Percentiles rank a stretch among this genome's conserved stretches.
These are phyloP conservation scores for Daldinia sp. DNA, from an alignment of 2,329 filamentous ascomycete species.

Conservation along the genomic window DNA sequence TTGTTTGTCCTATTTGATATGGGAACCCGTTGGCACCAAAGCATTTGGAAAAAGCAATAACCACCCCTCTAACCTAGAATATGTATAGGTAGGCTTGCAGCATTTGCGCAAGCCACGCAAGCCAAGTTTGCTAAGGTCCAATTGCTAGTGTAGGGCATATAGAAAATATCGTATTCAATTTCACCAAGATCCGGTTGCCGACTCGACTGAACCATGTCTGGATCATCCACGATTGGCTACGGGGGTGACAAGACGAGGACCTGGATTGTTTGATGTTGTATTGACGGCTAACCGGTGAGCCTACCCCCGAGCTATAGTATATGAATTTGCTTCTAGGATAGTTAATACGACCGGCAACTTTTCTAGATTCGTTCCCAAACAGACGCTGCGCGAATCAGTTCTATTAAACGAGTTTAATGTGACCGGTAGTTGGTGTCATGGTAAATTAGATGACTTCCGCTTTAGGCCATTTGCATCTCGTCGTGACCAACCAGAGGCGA, in stretches of 20 bases:
- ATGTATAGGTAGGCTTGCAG: conserved; percentile 12
- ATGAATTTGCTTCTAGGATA: conserved; percentile 34
- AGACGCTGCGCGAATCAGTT: conserved; percentile 25
- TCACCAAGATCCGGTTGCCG: conserved; percentile 13
- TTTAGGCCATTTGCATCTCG: conserved; percentile 47
- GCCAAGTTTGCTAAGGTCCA: conserved; percentile 22
- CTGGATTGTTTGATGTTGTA: conserved; percentile 36
- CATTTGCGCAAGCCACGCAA: conserved; percentile 27
- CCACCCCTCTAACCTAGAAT: background rate
- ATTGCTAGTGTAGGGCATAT: conserved; percentile 25
- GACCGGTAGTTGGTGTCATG: conserved; percentile 39
- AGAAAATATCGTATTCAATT: conserved; percentile 25
- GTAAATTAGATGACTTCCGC: conserved; percentile 44
- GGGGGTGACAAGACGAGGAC: conserved; percentile 19
- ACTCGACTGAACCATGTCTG: conserved; percentile 25
- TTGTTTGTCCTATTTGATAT: conserved; percentile 26
- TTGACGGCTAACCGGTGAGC: conserved; percentile 35
- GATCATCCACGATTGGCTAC: conserved; percentile 34
- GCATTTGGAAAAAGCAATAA: conserved; percentile 1
- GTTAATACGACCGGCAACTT: conserved; percentile 31
- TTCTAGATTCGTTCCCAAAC: conserved; percentile 30
- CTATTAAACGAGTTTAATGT: conserved; percentile 28
- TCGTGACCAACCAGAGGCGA: conserved; percentile 46
- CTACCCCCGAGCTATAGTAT: conserved; percentile 34
- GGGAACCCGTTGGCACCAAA: conserved; percentile 21